Conservation (phyloP, 306 rosid genomes). For the Citrullus amarus region DNA sequence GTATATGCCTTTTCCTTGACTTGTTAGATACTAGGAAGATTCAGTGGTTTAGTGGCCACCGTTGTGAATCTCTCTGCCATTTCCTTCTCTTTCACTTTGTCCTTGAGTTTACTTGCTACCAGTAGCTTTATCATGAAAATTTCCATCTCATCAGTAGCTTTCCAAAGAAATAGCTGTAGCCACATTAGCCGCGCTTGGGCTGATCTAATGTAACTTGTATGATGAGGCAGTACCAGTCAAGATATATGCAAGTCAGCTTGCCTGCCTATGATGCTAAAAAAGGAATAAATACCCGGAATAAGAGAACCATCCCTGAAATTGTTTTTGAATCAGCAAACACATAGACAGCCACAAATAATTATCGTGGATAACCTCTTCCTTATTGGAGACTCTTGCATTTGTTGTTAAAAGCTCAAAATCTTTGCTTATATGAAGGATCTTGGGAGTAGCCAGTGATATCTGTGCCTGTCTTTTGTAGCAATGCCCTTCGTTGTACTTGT, state of each 20-base stretch:
- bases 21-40: neutral
- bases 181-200: neutral
- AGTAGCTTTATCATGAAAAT: neutral
- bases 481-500: neutral
- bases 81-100: neutral
- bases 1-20: neutral
- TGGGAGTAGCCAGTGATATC: neutral
- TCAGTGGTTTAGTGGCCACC: neutral
- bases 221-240: neutral
- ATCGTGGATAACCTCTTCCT: neutral
- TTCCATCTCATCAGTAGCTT: neutral
- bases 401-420: neutral
- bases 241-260: neutral
- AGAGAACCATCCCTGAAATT: neutral
- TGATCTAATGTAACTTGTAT: neutral
- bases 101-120: neutral
- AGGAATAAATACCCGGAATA: neutral
- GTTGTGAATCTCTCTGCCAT: neutral
- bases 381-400: neutral
- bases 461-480: neutral
- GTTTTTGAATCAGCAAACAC: neutral
- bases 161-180: neutral
- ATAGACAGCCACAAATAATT: neutral
- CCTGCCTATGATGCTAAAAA: neutral
- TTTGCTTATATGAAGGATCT: neutral